Conservation (phyloP, 1,284 basidiomycete genomes). For the Malassezia psittaci region DNA sequence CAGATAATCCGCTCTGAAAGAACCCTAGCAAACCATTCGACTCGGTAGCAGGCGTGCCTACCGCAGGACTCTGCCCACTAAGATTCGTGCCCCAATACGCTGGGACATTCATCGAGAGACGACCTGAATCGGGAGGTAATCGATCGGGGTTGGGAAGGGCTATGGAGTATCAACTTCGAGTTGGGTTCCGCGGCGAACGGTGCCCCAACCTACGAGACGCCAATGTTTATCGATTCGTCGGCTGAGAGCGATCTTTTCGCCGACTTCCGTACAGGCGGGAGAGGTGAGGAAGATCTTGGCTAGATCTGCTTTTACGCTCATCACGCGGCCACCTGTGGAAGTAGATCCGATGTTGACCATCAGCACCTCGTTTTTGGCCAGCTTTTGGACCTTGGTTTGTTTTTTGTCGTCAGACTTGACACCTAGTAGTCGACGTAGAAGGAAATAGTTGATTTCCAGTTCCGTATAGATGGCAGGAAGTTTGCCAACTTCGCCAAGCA, state of each 20-base stretch:
- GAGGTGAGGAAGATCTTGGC: slow-evolving; percentile 46
- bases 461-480: slow-evolving; percentile 85
- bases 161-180: slow-evolving; percentile 31
- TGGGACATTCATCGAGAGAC: too few species aligned
- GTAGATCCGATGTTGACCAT: slow-evolving; percentile 51
- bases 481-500: slow-evolving; percentile 83
- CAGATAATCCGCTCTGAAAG: slow-evolving; percentile 54
- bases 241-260: slow-evolving; percentile 45
- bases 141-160: not conserved
- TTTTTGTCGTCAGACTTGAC: slow-evolving; percentile 98
- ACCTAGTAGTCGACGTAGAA: slow-evolving; percentile 73
- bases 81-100: too few species aligned
- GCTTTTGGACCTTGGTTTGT: slow-evolving; percentile 79
- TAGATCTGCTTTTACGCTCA: slow-evolving; percentile 43
- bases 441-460: slow-evolving; percentile 64
- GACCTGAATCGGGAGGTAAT: not conserved
- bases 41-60: not conserved
- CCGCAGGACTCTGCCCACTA: not conserved
- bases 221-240: slow-evolving; percentile 74
- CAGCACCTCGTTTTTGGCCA: slow-evolving; percentile 83
- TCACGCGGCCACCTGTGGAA: slow-evolving; percentile 37
- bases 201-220: slow-evolving; percentile 55
- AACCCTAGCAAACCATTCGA: slow-evolving; percentile 20
- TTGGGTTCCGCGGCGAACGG: slow-evolving; percentile 37
- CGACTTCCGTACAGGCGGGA: slow-evolving; percentile 46